These are phyloP conservation scores for Mucor piriformis DNA, from an alignment of 371 early-diverging fungal species.

Conservation along the genomic window DNA sequence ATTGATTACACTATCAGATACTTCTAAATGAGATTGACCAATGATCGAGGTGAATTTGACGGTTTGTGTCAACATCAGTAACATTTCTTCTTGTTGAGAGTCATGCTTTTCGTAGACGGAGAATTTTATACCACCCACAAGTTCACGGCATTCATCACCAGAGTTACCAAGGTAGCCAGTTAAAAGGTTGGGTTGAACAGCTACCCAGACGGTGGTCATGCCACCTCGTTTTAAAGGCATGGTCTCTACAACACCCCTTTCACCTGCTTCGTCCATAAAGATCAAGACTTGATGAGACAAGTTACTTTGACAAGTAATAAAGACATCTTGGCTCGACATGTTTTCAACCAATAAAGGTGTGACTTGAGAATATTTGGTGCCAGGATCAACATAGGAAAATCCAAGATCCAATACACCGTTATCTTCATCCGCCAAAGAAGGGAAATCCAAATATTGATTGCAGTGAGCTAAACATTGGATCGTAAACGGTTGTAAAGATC, in stretches of 20 bases:
- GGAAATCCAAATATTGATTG: slow-evolving; percentile 66
- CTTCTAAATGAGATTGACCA: slow-evolving; percentile 76
- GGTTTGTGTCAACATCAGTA: slow-evolving; percentile 67
- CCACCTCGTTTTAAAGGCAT: slow-evolving; percentile 58
- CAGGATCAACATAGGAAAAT: slow-evolving; percentile 80
- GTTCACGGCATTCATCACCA: slow-evolving; percentile 67
- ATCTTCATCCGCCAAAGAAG: slow-evolving; percentile 57
- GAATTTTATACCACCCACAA: slow-evolving; percentile 86
- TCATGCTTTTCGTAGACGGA: slow-evolving; percentile 58
- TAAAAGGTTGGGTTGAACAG: slow-evolving; percentile 77
- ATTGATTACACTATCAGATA: slow-evolving; percentile 63
- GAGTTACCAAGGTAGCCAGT: slow-evolving; percentile 48
- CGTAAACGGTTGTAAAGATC: slow-evolving; percentile 47
- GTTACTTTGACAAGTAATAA: slow-evolving; percentile 77
- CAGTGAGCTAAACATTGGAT: slow-evolving; percentile 64
- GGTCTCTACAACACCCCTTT: slow-evolving; percentile 61
- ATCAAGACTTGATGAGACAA: slow-evolving; percentile 82
- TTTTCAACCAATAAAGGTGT: slow-evolving; percentile 75
- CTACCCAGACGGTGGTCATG: slow-evolving; percentile 74
- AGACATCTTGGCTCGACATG: slow-evolving; percentile 65
- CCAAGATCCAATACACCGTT: slow-evolving; percentile 76
- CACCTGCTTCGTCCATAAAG: slow-evolving; percentile 72
- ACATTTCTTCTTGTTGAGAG: slow-evolving; percentile 22
- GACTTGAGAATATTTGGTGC: slow-evolving; percentile 78
- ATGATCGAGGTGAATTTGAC: slow-evolving; percentile 82